Base-by-base conservation (phyloP, 2,329 filamentous ascomycete species). In the Calonectria crousiana region DNA sequence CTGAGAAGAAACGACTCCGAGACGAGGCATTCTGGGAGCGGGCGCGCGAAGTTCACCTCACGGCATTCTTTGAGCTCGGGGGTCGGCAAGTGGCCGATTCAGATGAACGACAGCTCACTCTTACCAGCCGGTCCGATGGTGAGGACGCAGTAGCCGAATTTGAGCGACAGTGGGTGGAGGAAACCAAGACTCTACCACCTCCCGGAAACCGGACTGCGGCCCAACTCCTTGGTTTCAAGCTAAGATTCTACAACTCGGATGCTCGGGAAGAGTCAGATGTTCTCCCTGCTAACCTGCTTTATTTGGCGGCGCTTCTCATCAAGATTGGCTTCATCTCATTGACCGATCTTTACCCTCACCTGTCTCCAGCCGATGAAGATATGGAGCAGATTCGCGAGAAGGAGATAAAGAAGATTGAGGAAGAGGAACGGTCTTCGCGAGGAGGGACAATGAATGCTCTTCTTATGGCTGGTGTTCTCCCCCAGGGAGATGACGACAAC, bases 281-380 rank as follows among this genome's bases (percentile, higher is more conserved):
- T 3, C 89, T 98, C 2, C 97, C 97, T 0, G 95, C 97, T 49
- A 99, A 99, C 79, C 89, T 99, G 4, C 95, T 98, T 36, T 98
- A 97, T 78, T 90, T 99, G 23, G 94, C 96, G 0, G 96, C 97
- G 1, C 90, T 98, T 41, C 90, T 99, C 36, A 96, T 99, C 85
- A 99, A 99, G 85, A 95, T 98, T 77, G 97, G 97, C 1, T 99
- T 99, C 84, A 95, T 99, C 74, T 98, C 97, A 1, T 87, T 99
- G 9, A 90, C 92, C 67, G 97, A 99, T 82, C 88, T 99, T 1
- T 98, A 98, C 83, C 93, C 95, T 20, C 97, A 99, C 83, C 90
- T 99, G 0, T 97, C 95, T 87, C 95, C 97, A 10, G 87, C 90
- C 0, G 97, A 98, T 77, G 92, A 95, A 38, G 89, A 92, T 5